Percentiles rank a stretch among this genome's conserved stretches.
These are phyloP conservation scores for Wickerhamiella sergipiensis DNA, from an alignment of 805 yeast species.

Conservation along the genomic window DNA sequence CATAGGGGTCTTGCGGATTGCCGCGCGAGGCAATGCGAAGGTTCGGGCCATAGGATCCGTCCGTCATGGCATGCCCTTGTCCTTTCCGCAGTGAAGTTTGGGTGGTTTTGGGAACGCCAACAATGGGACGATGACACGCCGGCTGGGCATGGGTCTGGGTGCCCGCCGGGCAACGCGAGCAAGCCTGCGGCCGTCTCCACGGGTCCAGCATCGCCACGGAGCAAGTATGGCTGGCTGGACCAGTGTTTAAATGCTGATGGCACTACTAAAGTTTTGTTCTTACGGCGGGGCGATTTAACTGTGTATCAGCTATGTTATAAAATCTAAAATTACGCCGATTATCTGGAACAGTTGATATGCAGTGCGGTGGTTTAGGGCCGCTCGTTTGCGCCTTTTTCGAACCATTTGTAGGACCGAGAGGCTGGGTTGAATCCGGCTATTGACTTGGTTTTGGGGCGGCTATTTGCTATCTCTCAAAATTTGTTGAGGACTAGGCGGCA, in stretches of 20 bases:
- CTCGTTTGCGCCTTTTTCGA: not conserved
- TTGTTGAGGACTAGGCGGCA: too few relatives aligned
- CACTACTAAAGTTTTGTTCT: too few relatives aligned
- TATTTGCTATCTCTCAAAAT: too few relatives aligned
- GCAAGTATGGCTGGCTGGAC: too few relatives aligned
- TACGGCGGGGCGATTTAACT: not conserved
- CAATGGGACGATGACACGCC: not conserved
- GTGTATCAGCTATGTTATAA: not conserved
- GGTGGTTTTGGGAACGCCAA: not conserved
- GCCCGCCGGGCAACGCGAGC: not conserved
- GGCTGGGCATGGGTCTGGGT: not conserved
- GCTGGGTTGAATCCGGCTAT: too few relatives aligned
- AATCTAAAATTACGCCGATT: not conserved
- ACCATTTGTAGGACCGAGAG: not conserved
- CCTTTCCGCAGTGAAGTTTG: not conserved
- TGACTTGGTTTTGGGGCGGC: too few relatives aligned
- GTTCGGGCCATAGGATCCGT: conserved; percentile 4
- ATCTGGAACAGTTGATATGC: not conserved
- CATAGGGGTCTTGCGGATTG: conserved; percentile 10
- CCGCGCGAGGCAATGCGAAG: conserved; percentile 3
- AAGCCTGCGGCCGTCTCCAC: not conserved
- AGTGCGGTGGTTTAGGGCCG: not conserved
- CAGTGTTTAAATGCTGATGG: too few relatives aligned
- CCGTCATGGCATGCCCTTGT: conserved; percentile 5
- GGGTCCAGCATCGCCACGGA: not conserved